Evolutionary conservation across 805 yeast species (phyloP).

Genomic region (Candida ipomoeae): DNA sequence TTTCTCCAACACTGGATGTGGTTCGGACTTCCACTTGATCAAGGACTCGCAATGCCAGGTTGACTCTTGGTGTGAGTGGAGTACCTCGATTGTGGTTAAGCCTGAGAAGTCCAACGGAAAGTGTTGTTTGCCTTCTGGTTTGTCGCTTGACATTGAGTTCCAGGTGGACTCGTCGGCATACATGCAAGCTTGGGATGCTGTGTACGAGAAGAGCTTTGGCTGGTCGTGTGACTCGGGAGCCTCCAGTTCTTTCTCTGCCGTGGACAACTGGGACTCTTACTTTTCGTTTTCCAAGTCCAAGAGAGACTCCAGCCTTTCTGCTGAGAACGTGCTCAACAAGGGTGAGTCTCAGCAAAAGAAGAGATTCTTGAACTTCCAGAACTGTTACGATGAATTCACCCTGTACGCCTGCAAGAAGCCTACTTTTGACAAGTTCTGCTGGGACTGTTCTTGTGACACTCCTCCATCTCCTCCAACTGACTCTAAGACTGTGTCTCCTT

Average conservation of each 20-base stretch:
- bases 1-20: conserved; percentile 7
- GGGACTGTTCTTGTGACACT: conserved; percentile 7
- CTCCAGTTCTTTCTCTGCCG: neutral
- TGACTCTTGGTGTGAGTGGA: conserved; percentile 6
- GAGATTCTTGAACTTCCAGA: conserved; percentile 5
- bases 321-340: neutral
- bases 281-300: neutral
- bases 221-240: neutral
- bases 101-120: conserved; percentile 6
- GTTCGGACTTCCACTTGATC: conserved; percentile 6
- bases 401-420: neutral
- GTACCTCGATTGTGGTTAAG: conserved; percentile 6
- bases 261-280: conserved; percentile 1
- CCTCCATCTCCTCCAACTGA: neutral
- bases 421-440: conserved; percentile 7
- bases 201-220: conserved; percentile 1
- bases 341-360: conserved; percentile 2
- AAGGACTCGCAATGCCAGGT: neutral
- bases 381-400: neutral
- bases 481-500: neutral
- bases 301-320: conserved; percentile 6
- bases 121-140: conserved; percentile 8
- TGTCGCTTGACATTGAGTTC: conserved; percentile 5
- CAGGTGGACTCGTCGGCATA: neutral
- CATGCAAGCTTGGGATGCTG: conserved; percentile 4